A percentile compares a stretch with the other conserved stretches of the same genome.
Evolutionary conservation across 495 filamentous ascomycete species (phyloP).

Genomic region (Immersiella caudata): DNA sequence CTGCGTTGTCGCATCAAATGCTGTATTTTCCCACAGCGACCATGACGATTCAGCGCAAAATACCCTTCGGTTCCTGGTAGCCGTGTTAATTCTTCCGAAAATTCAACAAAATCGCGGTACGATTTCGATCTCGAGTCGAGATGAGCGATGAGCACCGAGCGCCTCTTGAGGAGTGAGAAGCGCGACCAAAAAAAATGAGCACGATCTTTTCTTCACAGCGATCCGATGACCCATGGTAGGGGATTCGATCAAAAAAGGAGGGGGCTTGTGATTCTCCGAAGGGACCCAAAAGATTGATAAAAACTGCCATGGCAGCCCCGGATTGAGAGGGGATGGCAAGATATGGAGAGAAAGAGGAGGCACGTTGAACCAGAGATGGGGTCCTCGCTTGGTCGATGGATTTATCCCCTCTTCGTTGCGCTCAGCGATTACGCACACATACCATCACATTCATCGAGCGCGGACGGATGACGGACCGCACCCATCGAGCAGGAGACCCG

Average conservation of each 20-base stretch:
- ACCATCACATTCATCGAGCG: background rate
- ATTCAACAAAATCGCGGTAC: conserved; percentile 27
- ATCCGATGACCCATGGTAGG: background rate
- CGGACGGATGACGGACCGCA: background rate
- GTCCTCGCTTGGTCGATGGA: conserved; percentile 17
- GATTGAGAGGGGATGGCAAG: conserved; percentile 8
- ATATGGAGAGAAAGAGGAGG: conserved; percentile 13
- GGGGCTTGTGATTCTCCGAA: conserved; percentile 3
- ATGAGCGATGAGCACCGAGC: conserved; percentile 7
- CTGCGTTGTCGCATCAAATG: background rate
- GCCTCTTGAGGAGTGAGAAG: conserved; percentile 12
- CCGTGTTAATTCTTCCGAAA: conserved; percentile 34
- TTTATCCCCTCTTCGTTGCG: background rate
- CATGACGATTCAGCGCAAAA: conserved; percentile 24
- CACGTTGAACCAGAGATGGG: conserved; percentile 18
- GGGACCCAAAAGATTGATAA: conserved; percentile 34
- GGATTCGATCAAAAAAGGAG: conserved; percentile 15
- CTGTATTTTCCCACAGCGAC: conserved; percentile 21
- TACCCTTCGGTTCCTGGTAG: conserved; percentile 30
- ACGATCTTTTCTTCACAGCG: conserved; percentile 18
- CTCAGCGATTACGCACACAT: conserved; percentile 1
- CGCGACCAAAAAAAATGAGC: conserved; percentile 25
- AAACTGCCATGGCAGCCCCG: conserved; percentile 2
- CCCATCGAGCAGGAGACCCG: background rate
- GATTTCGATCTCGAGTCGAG: conserved; percentile 15